Evolutionary conservation across 1,284 basidiomycete genomes (phyloP), one percentile per base, ranked within the genome.

Genomic region (Peniophora sp.): DNA sequence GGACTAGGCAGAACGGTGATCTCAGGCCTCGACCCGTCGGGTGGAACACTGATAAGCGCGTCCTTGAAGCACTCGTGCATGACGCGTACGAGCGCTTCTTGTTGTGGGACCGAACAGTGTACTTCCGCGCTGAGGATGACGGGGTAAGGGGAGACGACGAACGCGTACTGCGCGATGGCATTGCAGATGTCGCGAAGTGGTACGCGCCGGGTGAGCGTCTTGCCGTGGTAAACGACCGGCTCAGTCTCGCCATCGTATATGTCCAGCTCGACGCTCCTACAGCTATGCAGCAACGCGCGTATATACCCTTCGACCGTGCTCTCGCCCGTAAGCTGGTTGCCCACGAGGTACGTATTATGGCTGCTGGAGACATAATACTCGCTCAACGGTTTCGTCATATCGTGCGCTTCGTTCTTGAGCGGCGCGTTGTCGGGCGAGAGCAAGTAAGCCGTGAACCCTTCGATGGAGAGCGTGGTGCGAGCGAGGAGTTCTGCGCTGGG

Each of bases 241-340:
- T 89, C 88, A 14, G 66, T 66, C 32, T 94, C 87, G 10, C 96
- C 95, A 59, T 97, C 91, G 67, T 89, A 97, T 48, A 96, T 86
- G 59, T 99, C 96, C 60, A 99, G 67, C 67, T 97, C 93, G 34
- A 99, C 96, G 52, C 89, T 92, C 17, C 96, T 80, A 59, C 95
- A 97, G 25, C 92, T 87, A 52, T 90, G 89, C 47, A 97, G 73
- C 41, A 99, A 72, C 0, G 95, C 95, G 0, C 96, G 80, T 54
- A 97, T 93, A 63, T 98, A 99, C 0, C 96, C 96, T 62, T 98
- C 96, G 38, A 96, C 85, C 0, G 96, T 97, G 55, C 91, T 94
- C 50, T 89, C 85, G 2, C 97, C 96, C 9, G 95, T 82, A 52
- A 97, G 84, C 63, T 99, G 97, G 58, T 93, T 83, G 0, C 95